A percentile compares a stretch with the other conserved stretches of the same genome.
Evolutionary conservation across 2,329 filamentous ascomycete genomes (phyloP).

Genomic region (Aspergillus fischeri): DNA sequence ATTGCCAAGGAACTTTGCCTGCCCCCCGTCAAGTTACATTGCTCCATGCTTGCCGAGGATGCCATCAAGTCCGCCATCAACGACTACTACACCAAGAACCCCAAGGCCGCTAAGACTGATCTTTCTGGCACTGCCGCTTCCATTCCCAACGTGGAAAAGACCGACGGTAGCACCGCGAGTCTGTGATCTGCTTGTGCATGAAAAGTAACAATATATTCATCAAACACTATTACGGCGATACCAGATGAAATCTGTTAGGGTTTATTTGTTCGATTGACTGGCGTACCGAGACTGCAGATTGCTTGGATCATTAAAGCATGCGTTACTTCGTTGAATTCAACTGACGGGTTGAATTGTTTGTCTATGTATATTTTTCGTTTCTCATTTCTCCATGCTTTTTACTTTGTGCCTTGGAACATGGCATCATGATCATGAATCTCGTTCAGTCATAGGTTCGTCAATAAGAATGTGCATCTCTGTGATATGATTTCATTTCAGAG

Average conservation of each 20-base stretch:
- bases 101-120: constrained; percentile 67
- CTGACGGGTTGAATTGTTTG: constrained; percentile 1
- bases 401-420: neutral
- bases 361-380: constrained; percentile 15
- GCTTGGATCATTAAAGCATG: constrained; percentile 13
- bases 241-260: constrained; percentile 6
- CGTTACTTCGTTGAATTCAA: neutral
- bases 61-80: constrained; percentile 89
- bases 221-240: constrained; percentile 7
- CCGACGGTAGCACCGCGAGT: constrained; percentile 27
- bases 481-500: neutral
- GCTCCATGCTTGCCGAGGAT: constrained; percentile 88
- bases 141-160: constrained; percentile 54
- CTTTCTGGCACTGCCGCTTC: constrained; percentile 69
- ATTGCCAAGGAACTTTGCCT: constrained; percentile 95
- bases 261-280: constrained; percentile 2
- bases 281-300: neutral
- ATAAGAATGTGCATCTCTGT: neutral
- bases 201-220: neutral
- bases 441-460: neutral
- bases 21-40: constrained; percentile 87
- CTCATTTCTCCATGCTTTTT: neutral
- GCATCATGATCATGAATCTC: neutral
- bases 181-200: constrained; percentile 12
- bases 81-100: constrained; percentile 90